phyloP scores from a whole-genome alignment of 257 asterid genomes.

The Nicotiana attenuata region DNA sequence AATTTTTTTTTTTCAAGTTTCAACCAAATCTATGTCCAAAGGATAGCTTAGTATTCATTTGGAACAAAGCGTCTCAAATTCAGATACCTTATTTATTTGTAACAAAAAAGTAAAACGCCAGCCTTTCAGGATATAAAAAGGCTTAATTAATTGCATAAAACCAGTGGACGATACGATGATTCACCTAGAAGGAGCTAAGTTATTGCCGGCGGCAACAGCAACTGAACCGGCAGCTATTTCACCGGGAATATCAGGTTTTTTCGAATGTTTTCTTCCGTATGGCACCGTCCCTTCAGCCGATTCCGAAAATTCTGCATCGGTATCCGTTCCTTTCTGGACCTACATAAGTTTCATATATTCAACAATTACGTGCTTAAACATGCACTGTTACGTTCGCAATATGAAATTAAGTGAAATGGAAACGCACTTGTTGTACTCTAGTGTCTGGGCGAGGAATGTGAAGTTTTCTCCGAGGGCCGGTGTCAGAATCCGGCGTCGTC shows the following conservation, averaged over 20 bases:
- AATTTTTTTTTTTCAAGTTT: too few species aligned
- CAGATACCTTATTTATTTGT: neutral
- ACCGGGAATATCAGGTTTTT: slow-evolving; percentile 41
- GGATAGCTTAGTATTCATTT: too few species aligned
- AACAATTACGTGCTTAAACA: slow-evolving; percentile 14
- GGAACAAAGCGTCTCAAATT: neutral
- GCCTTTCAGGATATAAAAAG: slow-evolving; percentile 1
- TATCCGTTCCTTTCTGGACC: slow-evolving; percentile 46
- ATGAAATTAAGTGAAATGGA: slow-evolving; percentile 4
- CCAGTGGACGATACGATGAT: neutral
- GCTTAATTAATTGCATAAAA: neutral
- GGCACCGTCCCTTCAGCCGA: slow-evolving; percentile 44
- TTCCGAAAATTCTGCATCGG: slow-evolving; percentile 48
- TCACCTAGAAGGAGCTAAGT: slow-evolving; percentile 61
- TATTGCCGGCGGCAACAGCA: slow-evolving; percentile 31
- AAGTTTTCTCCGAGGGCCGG: slow-evolving; percentile 42
- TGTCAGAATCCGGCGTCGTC: slow-evolving; percentile 51
- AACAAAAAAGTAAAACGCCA: neutral
- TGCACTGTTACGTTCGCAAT: neutral
- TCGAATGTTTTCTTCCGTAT: slow-evolving; percentile 34
- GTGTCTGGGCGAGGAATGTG: slow-evolving; percentile 35
- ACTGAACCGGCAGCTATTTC: slow-evolving; percentile 35
- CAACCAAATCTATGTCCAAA: too few species aligned
- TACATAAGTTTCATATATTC: slow-evolving; percentile 27
- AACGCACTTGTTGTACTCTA: slow-evolving; percentile 47